phyloP scores from a whole-genome alignment of 1,139 yeast species.

The Wickerhamomyces sp. region DNA sequence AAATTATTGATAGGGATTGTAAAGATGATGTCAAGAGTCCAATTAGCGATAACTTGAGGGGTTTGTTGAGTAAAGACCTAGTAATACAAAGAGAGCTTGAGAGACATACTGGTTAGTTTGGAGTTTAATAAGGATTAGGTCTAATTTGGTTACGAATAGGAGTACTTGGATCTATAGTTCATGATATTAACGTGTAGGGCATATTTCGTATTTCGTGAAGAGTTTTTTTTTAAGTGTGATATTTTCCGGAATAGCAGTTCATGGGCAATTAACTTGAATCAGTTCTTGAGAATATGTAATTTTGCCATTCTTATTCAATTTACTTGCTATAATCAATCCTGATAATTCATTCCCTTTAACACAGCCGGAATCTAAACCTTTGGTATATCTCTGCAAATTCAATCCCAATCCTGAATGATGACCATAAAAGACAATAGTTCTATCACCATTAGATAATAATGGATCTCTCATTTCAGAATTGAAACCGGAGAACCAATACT shows the following conservation, averaged over 20 bases:
- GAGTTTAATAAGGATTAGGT: too few species aligned
- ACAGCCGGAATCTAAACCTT: constrained; percentile 83
- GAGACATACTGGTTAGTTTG: constrained; percentile 10
- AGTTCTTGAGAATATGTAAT: constrained; percentile 4
- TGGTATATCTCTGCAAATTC: constrained; percentile 56
- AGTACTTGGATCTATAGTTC: too few species aligned
- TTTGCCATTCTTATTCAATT: constrained; percentile 15
- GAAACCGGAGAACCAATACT: constrained; percentile 61
- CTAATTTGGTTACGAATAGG: too few species aligned
- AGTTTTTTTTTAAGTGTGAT: too few species aligned
- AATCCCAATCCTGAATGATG: constrained; percentile 85
- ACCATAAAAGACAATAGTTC: constrained; percentile 68
- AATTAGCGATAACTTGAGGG: constrained; percentile 52
- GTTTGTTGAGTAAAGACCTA: constrained; percentile 51
- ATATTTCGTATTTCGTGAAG: too few species aligned
- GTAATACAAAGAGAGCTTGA: constrained; percentile 58
- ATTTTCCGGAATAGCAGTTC: too few species aligned
- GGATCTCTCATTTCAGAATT: constrained; percentile 35
- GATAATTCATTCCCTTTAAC: constrained; percentile 67
- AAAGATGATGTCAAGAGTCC: constrained; percentile 21
- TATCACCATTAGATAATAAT: constrained; percentile 27
- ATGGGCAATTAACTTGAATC: constrained; percentile 2
- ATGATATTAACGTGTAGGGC: too few species aligned
- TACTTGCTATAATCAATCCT: constrained; percentile 48
- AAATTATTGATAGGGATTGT: constrained; percentile 63